Evolutionary conservation across 2,329 filamentous ascomycete species (phyloP), one percentile per base, ranked within the genome.

Genomic region (Pleomassaria siparia): DNA sequence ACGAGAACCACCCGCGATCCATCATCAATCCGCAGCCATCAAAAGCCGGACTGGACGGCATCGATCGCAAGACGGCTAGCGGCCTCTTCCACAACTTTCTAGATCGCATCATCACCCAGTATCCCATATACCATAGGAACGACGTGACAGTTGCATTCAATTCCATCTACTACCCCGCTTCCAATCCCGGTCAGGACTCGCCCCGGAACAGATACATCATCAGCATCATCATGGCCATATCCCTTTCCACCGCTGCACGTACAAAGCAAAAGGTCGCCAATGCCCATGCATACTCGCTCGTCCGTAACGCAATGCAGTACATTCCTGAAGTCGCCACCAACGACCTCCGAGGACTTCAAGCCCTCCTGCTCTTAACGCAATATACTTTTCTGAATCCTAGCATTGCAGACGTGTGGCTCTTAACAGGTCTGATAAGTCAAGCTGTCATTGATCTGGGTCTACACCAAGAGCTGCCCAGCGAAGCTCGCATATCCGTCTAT

Each of bases 161-260:
- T 30, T 61, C 61, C 26, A 64, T 69, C 33, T 69, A 66, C 41
- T 51, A 62, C 33, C 60, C 53, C n/a, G 52, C 56, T 8, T 45
- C 56, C 11, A 58, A 56, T 7, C 52, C 58, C 16, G 57, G 48
- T 24, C 58, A 67, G 20, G 62, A 64, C 30, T 61, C 54, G 3
- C 47, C 63, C 2, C 63, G 66, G 5, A 59, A 68, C 33, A 60
- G 62, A 30, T 69, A 69, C 51, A 66, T 70, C 37, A 59, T 70
- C 40, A 67, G 64, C 47, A 64, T 70, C 44, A 64, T 69, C 43
- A 67, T 70, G 64, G 67, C 67, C 41, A 69, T 70, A 21, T 67
- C 67, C 1, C 46, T 70, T 15, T 69, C 58, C 25, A 69, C 64
- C 9, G 65, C 64, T 28, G 67, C 66, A 28, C 56, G 65, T 16